Evolutionary conservation across 176 grass and related monocot species (phyloP).

Genomic region (Ampelocalamus luodianensis): DNA sequence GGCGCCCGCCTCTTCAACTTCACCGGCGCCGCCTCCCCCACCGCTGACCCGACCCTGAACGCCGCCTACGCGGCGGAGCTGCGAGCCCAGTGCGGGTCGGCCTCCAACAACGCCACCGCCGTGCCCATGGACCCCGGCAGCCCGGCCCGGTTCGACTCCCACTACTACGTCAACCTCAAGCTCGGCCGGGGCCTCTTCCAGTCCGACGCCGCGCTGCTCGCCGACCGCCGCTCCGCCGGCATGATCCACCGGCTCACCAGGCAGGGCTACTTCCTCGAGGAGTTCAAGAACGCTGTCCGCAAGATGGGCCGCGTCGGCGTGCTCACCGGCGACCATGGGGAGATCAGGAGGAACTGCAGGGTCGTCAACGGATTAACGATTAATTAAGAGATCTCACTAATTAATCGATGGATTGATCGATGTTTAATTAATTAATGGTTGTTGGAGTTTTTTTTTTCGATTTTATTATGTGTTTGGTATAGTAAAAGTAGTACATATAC

Average conservation of each 20-base stretch:
- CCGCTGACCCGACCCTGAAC: constrained; percentile 46
- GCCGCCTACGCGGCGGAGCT: constrained; percentile 48
- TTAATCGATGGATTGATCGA: not conserved
- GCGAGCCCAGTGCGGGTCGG: not conserved
- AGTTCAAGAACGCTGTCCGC: constrained; percentile 54
- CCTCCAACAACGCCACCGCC: constrained; percentile 25
- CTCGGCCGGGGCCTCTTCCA: constrained; percentile 50
- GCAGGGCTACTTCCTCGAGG: constrained; percentile 35
- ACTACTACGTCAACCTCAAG: constrained; percentile 72
- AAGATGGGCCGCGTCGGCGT: constrained; percentile 62
- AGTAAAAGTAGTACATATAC: not conserved
- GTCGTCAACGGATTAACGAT: not conserved
- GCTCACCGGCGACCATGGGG: constrained; percentile 37
- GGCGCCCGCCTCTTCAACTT: constrained; percentile 59
- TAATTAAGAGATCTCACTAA: too few species aligned
- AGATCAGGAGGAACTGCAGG: constrained; percentile 61
- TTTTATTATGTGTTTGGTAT: not conserved
- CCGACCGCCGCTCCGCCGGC: constrained; percentile 29
- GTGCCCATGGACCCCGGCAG: constrained; percentile 62
- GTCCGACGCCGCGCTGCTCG: constrained; percentile 62
- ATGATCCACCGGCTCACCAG: constrained; percentile 47
- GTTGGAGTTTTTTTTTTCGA: not conserved
- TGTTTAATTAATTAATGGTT: not conserved
- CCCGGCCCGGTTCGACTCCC: constrained; percentile 53
- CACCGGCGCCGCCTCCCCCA: not conserved